phyloP scores from a whole-genome alignment of 2,329 filamentous ascomycete genomes.

The Stemphylium vesicarium region DNA sequence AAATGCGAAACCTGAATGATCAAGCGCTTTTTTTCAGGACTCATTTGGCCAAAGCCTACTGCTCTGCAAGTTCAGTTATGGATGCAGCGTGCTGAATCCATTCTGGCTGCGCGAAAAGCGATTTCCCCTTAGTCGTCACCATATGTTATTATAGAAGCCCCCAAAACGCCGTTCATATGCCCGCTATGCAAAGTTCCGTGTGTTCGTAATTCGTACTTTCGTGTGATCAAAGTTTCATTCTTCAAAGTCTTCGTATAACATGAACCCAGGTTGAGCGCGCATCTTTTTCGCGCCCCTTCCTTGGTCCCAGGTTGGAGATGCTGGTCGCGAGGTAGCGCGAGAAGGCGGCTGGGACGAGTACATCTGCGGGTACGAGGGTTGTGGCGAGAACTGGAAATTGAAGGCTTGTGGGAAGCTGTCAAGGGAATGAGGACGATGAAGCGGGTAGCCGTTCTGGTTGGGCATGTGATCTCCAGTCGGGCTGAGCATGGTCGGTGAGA shows the following conservation, averaged over 20 bases:
- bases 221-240: slow-evolving; percentile 17
- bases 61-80: not conserved
- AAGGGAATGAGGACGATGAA: slow-evolving; percentile 35
- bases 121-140: slow-evolving; percentile 2
- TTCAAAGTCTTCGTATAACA: slow-evolving; percentile 26
- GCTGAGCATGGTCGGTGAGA: slow-evolving; percentile 29
- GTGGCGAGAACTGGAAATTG: slow-evolving; percentile 26
- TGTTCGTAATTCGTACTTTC: slow-evolving; percentile 28
- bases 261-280: slow-evolving; percentile 24
- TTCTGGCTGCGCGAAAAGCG: not conserved
- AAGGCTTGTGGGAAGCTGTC: slow-evolving; percentile 30
- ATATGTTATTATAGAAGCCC: slow-evolving; percentile 4
- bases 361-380: slow-evolving; percentile 28
- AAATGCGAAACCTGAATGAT: not conserved
- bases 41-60: slow-evolving; percentile 3
- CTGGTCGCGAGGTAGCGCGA: slow-evolving; percentile 30
- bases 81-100: not conserved
- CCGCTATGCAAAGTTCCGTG: slow-evolving; percentile 11
- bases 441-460: slow-evolving; percentile 21
- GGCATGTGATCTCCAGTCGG: slow-evolving; percentile 25
- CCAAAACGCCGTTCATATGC: slow-evolving; percentile 24
- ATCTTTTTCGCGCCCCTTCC: slow-evolving; percentile 32
- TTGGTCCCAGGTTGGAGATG: slow-evolving; percentile 40
- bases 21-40: slow-evolving; percentile 13
- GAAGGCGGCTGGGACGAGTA: slow-evolving; percentile 38